Evolutionary conservation across 495 filamentous ascomycete species (phyloP), one percentile per base, ranked within the genome.

Genomic region (Viridothelium virens): DNA sequence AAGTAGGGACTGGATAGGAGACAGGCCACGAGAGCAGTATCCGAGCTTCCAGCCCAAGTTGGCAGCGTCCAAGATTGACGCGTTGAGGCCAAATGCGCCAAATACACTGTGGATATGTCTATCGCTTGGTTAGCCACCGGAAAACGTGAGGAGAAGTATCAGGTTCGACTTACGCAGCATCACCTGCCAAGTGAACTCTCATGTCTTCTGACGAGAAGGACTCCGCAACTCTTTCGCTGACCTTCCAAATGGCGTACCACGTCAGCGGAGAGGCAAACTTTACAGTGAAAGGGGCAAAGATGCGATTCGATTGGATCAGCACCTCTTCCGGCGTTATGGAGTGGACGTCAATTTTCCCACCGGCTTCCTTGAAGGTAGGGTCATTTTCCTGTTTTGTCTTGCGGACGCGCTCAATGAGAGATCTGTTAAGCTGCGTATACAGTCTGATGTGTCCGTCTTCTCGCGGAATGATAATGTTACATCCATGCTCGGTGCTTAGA

Each of bases 201-300:
- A 67, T 66, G 38, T 76, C 73, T 1, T 64, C 50, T 18, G 77
- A 76, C 34, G 75, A 79, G 62, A 75, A 75, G n/a, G 65, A 70
- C 16, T 74, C 71, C 0, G 77, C 77, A 6, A 78, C 76, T 38
- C 77, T 72, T 61, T 79, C 77, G 11, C 67, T 73, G 63, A 79
- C 74, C 72, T 77, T 79, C 77, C 77, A 78, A n/a, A 79, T 69
- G 3, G 77, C 72, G 47, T 77, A 79, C 76, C 77, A 79, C 53
- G 72, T 76, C 39, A 78, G 53, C 34, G 73, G 70, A 38, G 71
- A 61, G 0, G 68, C 77, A 44, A 79, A 78, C 33, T 63, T 66
- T 16, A 78, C 46, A 16, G 67, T 76, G 64, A 77, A 77, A 11
- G 77, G 77, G 6, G 77, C 70, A 61, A 79, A 74, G 25, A 78